Base-by-base conservation (phyloP, 805 yeast species). In the Zygotorulaspora danielsina region DNA sequence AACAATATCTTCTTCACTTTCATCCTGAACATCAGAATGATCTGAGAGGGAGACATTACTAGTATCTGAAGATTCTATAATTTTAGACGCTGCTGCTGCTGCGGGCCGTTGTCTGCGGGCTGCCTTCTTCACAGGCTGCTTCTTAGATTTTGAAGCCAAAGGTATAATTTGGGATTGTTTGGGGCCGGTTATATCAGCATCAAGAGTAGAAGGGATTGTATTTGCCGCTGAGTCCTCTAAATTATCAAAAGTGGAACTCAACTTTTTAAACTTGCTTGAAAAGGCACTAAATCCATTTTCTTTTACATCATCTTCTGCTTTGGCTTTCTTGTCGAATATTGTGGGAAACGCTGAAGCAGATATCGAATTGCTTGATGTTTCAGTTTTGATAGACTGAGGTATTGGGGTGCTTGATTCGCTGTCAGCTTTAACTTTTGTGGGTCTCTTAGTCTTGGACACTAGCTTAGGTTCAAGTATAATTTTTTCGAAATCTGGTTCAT, bases 261-360 rank as follows among this genome's bases (percentile, higher is more conserved):
- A 33, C 36, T 61, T 52, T 33, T 57, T 61, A 34, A 61, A 61
- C 39, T 51, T 58, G 40, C 49, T 55, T 1, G 65, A 57, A 32
- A 61, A 59, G 6, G 55, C 36, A 35, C 64, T 57, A 26, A 59
- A 34, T 10, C 44, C 46, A 5, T 36, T 46, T 6, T 34, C 41
- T 8, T 39, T 39, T 2, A 38, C 48, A 5, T 46, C 42, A n/a
- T 41, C 45, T 8, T 41, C 51, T 12, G 42, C 36, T 24, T 50
- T 49, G 6, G 25, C 32, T 4, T 27, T 21, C 6, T 40, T 35
- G 30, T 53, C 58, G 34, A 53, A 53, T 11, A 55, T 37, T 1
- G 59, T 53, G 8, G 50, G 34, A 6, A 51, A 34, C 7, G 32
- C 19, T 19, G 17, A 30, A 3, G 19, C 34, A 24, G 29, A 5